Evolutionary conservation across 352 stramenopile species (phyloP).

Genomic region (Phytophthora meadii): DNA sequence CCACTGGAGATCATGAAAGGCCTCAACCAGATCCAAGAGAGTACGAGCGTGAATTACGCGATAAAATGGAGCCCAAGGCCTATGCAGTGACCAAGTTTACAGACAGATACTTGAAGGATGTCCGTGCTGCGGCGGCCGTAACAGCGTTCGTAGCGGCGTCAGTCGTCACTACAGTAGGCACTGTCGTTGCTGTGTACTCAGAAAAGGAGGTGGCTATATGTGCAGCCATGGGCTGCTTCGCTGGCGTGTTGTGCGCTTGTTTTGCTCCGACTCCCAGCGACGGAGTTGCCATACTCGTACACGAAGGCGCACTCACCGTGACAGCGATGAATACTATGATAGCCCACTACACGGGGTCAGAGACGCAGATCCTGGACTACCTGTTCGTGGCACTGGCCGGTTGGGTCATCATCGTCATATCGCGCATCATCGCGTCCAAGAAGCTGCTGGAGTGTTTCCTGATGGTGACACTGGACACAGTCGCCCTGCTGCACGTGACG

Average conservation of each 20-base stretch:
- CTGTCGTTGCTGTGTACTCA: constrained; percentile 25
- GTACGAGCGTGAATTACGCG: constrained; percentile 28
- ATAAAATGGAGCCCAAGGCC: constrained; percentile 37
- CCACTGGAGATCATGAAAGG: constrained; percentile 21
- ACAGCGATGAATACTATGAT: constrained; percentile 72
- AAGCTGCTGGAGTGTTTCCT: constrained; percentile 63
- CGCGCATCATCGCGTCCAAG: constrained; percentile 61
- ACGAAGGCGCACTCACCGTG: constrained; percentile 58
- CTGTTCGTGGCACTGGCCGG: constrained; percentile 65
- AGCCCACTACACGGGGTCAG: constrained; percentile 46
- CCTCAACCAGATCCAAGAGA: constrained; percentile 12
- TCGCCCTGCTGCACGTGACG: constrained; percentile 60
- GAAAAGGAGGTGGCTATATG: constrained; percentile 41
- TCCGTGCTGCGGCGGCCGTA: constrained; percentile 11
- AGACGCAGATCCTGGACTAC: constrained; percentile 59
- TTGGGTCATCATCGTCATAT: constrained; percentile 58
- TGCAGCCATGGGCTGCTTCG: constrained; percentile 33
- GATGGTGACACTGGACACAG: constrained; percentile 60
- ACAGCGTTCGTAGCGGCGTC: constrained; percentile 12
- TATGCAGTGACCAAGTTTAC: constrained; percentile 42
- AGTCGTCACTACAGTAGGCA: constrained; percentile 12
- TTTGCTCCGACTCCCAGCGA: constrained; percentile 49
- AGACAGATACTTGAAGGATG: constrained; percentile 28
- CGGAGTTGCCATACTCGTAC: constrained; percentile 52
- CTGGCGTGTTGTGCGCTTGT: constrained; percentile 46